Conservation (phyloP, 768 basidiomycete species). For the Boletus pseudopeckii region DNA sequence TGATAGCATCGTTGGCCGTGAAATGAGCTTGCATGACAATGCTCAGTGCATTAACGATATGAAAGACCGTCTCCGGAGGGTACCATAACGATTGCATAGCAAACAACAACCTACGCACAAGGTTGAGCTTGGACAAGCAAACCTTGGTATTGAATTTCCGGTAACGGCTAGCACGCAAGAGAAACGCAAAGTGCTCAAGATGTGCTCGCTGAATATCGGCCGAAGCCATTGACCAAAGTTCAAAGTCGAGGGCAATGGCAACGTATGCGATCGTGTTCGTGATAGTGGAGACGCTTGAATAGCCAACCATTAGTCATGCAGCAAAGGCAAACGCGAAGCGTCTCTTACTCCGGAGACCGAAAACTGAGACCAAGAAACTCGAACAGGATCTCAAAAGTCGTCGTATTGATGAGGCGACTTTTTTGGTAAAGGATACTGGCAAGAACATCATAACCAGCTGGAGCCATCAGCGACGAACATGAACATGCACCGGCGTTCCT, state of each 20-base stretch:
- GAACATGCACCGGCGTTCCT: constrained; percentile 28
- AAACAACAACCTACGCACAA: constrained; percentile 77
- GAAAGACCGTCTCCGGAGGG: constrained; percentile 41
- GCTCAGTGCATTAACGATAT: constrained; percentile 58
- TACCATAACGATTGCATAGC: constrained; percentile 82
- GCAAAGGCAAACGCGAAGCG: not conserved
- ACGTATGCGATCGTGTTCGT: constrained; percentile 80
- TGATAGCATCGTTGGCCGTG: constrained; percentile 70
- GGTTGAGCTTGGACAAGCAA: constrained; percentile 64
- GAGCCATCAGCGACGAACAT: constrained; percentile 2
- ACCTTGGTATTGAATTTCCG: constrained; percentile 75
- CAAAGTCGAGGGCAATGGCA: constrained; percentile 83
- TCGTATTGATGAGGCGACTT: constrained; percentile 70
- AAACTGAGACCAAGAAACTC: constrained; percentile 86
- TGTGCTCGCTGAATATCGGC: constrained; percentile 75
- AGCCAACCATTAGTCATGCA: not conserved
- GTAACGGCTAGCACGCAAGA: constrained; percentile 70
- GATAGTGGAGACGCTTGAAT: constrained; percentile 69
- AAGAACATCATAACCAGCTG: constrained; percentile 88
- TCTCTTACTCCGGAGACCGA: constrained; percentile 69
- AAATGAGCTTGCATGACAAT: constrained; percentile 64
- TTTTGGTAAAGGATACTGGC: constrained; percentile 71
- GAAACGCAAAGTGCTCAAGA: constrained; percentile 76
- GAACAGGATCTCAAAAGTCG: constrained; percentile 78
- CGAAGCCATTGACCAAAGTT: constrained; percentile 77